phyloP scores from a whole-genome alignment of 192 early-diverging fungal genomes.

The Allomyces macrogynus region DNA sequence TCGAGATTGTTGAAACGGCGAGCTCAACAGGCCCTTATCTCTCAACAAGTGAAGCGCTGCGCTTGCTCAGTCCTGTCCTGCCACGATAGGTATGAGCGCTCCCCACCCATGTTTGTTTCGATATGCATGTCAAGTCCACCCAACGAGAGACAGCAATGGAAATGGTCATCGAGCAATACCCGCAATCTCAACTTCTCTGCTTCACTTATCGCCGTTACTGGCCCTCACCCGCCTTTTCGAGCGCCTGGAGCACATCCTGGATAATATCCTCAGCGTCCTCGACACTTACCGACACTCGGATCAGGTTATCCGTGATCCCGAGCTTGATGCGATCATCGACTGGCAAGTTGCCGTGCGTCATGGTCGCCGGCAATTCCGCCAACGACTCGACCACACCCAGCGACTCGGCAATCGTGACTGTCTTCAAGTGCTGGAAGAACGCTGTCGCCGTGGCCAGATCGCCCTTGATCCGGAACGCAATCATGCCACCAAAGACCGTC shows the following conservation, averaged over 20 bases:
- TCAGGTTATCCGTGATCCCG: constrained; percentile 82
- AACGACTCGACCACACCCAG: constrained; percentile 89
- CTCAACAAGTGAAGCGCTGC: too few species aligned
- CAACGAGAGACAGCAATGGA: too few species aligned
- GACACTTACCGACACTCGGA: constrained; percentile 76
- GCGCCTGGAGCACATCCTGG: constrained; percentile 47
- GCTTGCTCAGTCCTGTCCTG: too few species aligned
- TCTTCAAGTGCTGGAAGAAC: constrained; percentile 58
- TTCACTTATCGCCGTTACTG: too few species aligned
- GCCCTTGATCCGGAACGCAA: constrained; percentile 80
- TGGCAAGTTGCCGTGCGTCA: constrained; percentile 85
- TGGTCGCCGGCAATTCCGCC: constrained; percentile 78
- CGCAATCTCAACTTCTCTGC: too few species aligned
- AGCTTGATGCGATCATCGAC: constrained; percentile 62
- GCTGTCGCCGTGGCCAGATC: constrained; percentile 53
- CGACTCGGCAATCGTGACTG: constrained; percentile 89
- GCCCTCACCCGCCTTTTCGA: constrained; percentile 22
- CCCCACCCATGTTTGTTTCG: too few species aligned
- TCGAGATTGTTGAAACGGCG: too few species aligned
- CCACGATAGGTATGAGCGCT: too few species aligned
- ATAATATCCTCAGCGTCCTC: constrained; percentile 79
- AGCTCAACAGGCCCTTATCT: too few species aligned
- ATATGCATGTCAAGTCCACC: too few species aligned
- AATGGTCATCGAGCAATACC: too few species aligned
- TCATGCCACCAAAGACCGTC: constrained; percentile 88